phyloP scores from a whole-genome alignment of 331 rosid genomes.

The Rosa hybrid region DNA sequence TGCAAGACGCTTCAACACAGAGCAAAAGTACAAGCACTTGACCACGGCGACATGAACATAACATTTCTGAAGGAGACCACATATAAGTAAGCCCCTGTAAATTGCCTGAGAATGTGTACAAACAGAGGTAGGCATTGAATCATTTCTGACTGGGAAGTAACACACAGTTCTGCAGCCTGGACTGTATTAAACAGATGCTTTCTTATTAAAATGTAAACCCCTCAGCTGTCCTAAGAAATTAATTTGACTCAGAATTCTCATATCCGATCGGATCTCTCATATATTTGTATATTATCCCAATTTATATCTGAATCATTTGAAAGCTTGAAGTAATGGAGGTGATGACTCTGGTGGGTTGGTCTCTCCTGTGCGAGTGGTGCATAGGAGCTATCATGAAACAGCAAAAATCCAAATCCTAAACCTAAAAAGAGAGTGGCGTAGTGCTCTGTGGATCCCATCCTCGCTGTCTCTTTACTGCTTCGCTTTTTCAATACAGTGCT shows the following conservation, averaged over 20 bases:
- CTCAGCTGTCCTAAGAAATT: background rate
- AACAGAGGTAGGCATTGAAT: background rate
- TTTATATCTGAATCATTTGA: background rate
- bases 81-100: background rate
- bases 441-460: conserved; percentile 18
- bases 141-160: background rate
- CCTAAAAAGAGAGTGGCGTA: background rate
- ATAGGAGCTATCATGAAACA: background rate
- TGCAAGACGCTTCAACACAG: conserved; percentile 66
- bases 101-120: background rate
- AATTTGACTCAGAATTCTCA: background rate
- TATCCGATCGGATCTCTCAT: background rate
- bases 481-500: background rate
- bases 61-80: background rate
- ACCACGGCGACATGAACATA: conserved; percentile 24
- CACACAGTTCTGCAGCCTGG: background rate
- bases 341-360: background rate
- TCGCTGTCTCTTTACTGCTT: background rate
- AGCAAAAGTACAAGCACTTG: conserved; percentile 80
- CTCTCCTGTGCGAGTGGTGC: background rate
- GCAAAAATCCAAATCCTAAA: background rate
- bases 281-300: background rate
- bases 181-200: background rate
- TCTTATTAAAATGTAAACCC: background rate
- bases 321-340: background rate